phyloP scores from a whole-genome alignment of 2,329 filamentous ascomycete genomes.

The Tolypocladium cylindrosporum region DNA sequence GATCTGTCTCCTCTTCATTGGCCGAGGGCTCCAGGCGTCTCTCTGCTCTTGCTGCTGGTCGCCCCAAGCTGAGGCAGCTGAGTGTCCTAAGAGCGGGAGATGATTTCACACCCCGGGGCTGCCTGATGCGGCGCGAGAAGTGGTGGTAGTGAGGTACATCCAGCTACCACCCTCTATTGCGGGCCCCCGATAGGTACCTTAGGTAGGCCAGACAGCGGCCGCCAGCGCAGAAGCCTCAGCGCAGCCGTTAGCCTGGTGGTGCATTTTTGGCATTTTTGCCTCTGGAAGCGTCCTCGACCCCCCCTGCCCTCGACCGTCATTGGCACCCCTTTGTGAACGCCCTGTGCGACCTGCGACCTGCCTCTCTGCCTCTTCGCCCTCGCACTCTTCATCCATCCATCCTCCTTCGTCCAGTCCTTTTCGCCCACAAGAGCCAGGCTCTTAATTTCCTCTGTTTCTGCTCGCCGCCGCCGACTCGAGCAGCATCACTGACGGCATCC shows the following conservation, averaged over 20 bases:
- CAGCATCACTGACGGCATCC: background rate
- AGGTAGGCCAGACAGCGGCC: background rate
- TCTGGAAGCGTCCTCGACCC: background rate
- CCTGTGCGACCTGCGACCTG: background rate
- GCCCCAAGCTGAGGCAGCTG: background rate
- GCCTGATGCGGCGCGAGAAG: background rate
- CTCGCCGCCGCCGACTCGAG: background rate
- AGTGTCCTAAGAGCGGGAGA: background rate
- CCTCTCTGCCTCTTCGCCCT: background rate
- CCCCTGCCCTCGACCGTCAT: slow-evolving; percentile 1
- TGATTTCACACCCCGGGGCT: background rate
- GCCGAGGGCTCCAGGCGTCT: background rate
- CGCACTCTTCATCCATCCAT: background rate
- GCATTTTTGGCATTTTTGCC: background rate
- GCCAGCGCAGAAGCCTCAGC: background rate
- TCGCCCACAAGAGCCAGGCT: slow-evolving; percentile 1
- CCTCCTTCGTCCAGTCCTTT: slow-evolving; percentile 3
- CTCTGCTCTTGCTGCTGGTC: background rate
- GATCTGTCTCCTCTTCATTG: background rate
- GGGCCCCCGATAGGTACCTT: background rate
- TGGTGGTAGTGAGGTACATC: background rate
- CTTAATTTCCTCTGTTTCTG: background rate
- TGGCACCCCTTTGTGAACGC: slow-evolving; percentile 2
- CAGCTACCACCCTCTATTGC: background rate
- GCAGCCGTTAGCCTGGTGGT: background rate